Percentiles rank a stretch among this genome's conserved stretches.
Evolutionary conservation across 306 rosid species (phyloP).

Genomic region (Pterocarpus macrocarpus): DNA sequence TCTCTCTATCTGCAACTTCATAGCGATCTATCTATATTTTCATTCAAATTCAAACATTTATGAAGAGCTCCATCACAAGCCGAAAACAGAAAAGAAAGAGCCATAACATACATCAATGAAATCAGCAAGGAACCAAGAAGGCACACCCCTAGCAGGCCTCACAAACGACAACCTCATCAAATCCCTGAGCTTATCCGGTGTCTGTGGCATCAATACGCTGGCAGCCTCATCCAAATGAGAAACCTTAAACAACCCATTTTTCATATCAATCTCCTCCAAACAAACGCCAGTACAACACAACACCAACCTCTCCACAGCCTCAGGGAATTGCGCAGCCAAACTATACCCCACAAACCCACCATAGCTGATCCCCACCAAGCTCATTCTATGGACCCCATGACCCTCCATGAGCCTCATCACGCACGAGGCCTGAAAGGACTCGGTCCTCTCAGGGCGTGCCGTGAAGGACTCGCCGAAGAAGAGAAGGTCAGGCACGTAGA

Average conservation of each 20-base stretch:
- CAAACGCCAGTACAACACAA: conserved; percentile 80
- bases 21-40: no score
- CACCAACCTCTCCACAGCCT: conserved; percentile 63
- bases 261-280: conserved; percentile 73
- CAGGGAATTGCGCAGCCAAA: conserved; percentile 70
- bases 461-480: conserved; percentile 79
- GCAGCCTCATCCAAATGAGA: conserved; percentile 69
- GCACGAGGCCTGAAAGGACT: conserved; percentile 68
- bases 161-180: conserved; percentile 67
- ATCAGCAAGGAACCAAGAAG: conserved; percentile 71
- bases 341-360: conserved; percentile 82
- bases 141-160: conserved; percentile 62
- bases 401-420: conserved; percentile 62
- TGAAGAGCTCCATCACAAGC: no score
- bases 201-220: conserved; percentile 71
- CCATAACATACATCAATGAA: conserved; percentile 61
- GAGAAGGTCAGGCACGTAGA: conserved; percentile 80
- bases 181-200: conserved; percentile 71
- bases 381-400: conserved; percentile 56
- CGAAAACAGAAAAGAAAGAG: no score
- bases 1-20: neutral
- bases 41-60: no score
- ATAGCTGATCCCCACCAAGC: conserved; percentile 79
- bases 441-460: conserved; percentile 58
- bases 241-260: conserved; percentile 67